phyloP scores from a whole-genome alignment of 371 early-diverging fungal genomes.

The Batkoa obscura region DNA sequence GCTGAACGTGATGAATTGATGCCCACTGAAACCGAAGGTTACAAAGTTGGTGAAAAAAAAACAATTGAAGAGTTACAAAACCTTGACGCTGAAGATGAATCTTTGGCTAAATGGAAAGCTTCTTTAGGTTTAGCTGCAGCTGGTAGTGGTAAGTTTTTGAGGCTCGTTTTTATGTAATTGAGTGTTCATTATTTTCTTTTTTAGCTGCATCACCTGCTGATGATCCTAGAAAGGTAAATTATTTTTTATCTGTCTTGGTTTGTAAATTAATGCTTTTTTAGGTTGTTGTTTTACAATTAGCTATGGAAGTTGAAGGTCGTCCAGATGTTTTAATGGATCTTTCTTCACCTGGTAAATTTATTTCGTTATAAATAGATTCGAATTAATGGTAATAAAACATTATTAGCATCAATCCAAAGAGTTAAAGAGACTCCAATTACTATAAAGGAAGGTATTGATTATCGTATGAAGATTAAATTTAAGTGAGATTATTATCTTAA shows the following conservation, averaged over 20 bases:
- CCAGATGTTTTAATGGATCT: constrained; percentile 70
- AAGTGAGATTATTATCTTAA: constrained; percentile 11
- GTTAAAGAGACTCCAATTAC: constrained; percentile 53
- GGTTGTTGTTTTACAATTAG: constrained; percentile 26
- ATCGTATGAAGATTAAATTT: constrained; percentile 83
- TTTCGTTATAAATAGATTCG: neutral
- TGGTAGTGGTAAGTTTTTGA: constrained; percentile 15
- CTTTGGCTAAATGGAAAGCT: constrained; percentile 87
- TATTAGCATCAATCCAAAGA: constrained; percentile 21
- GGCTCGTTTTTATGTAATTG: neutral
- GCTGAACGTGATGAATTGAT: constrained; percentile 42
- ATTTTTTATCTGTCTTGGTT: neutral
- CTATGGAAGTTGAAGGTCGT: constrained; percentile 65
- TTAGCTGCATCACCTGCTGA: constrained; percentile 5
- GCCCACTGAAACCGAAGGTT: constrained; percentile 58
- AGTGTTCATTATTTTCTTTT: neutral
- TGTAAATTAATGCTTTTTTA: constrained; percentile 2
- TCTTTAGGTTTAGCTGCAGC: constrained; percentile 57
- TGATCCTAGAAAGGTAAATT: constrained; percentile 12
- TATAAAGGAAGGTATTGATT: constrained; percentile 91
- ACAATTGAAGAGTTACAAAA: constrained; percentile 61
- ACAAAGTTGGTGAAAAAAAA: constrained; percentile 77
- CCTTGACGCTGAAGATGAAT: constrained; percentile 84
- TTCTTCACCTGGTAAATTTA: constrained; percentile 27
- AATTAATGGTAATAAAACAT: neutral